Evolutionary conservation across 441 rosid genomes (phyloP).

Genomic region (Syzygium malaccense): DNA sequence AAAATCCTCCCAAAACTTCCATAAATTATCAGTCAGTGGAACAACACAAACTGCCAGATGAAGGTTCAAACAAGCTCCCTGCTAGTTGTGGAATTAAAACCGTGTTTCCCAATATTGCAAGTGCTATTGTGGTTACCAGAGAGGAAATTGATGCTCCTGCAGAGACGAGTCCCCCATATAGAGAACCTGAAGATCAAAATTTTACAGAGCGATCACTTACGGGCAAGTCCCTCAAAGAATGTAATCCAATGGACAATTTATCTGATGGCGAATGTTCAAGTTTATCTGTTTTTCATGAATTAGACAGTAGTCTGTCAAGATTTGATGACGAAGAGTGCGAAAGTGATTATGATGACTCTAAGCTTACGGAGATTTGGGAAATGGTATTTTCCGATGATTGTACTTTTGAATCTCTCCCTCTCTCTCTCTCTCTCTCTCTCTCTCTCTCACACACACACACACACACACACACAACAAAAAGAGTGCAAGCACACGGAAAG

Average conservation of each 20-base stretch:
- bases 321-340: slow-evolving; percentile 17
- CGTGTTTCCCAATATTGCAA: slow-evolving; percentile 12
- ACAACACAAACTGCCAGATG: slow-evolving; percentile 7
- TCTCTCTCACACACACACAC: neutral
- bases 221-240: slow-evolving; percentile 14
- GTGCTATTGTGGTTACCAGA: slow-evolving; percentile 3
- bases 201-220: slow-evolving; percentile 6
- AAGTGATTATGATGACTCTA: slow-evolving; percentile 9
- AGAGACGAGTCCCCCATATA: slow-evolving; percentile 3
- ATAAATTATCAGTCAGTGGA: slow-evolving; percentile 1
- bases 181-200: slow-evolving; percentile 5
- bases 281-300: slow-evolving; percentile 2
- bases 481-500: neutral
- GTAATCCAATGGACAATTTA: slow-evolving; percentile 4
- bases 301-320: slow-evolving; percentile 14
- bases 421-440: neutral
- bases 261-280: slow-evolving; percentile 15
- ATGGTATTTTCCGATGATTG: neutral
- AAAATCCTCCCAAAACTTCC: slow-evolving; percentile 7
- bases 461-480: neutral
- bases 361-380: neutral
- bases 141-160: slow-evolving; percentile 1
- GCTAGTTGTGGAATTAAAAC: slow-evolving; percentile 20
- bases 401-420: neutral
- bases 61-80: slow-evolving; percentile 7